Evolutionary conservation across 2,329 filamentous ascomycete genomes (phyloP).

Genomic region (Botrytis fabae): DNA sequence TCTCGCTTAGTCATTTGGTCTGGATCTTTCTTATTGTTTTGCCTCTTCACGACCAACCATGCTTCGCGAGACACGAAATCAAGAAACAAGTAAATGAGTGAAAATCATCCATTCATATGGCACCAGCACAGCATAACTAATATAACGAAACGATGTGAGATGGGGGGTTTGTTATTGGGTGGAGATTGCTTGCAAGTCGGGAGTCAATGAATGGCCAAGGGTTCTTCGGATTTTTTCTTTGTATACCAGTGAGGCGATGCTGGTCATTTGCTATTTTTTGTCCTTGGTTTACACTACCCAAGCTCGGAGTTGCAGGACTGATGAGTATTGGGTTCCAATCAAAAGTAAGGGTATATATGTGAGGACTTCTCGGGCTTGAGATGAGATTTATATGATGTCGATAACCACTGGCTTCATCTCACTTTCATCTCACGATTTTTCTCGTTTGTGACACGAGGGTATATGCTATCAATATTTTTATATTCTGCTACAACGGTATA

Average conservation of each 20-base stretch:
- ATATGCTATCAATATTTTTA: not conserved
- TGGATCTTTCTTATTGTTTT: not conserved
- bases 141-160: not conserved
- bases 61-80: constrained; percentile 1
- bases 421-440: not conserved
- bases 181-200: not conserved
- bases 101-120: not conserved
- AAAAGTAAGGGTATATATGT: not conserved
- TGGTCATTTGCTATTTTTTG: not conserved
- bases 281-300: not conserved
- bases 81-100: not conserved
- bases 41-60: not conserved
- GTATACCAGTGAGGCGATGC: not conserved
- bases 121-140: not conserved
- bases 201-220: not conserved
- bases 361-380: not conserved
- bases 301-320: not conserved
- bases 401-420: not conserved
- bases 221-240: not conserved
- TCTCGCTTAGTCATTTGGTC: not conserved
- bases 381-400: not conserved
- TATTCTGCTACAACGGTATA: not conserved
- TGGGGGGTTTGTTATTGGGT: not conserved
- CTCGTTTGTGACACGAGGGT: not conserved
- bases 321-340: not conserved